These are phyloP conservation scores for Cicer judaicum DNA, from an alignment of 306 rosid species.

Conservation along the genomic window DNA sequence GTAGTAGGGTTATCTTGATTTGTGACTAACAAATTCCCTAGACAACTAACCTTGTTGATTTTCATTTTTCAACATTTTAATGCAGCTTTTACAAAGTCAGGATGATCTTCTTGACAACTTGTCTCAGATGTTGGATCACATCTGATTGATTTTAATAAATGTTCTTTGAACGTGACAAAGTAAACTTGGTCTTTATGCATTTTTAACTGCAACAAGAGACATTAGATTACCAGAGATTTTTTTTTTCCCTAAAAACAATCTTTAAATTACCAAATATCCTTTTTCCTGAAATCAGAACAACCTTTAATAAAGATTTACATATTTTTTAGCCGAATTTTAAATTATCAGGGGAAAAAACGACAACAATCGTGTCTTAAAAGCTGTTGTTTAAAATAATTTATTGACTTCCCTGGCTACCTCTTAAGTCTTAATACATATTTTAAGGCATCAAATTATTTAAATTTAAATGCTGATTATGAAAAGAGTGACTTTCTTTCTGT, in stretches of 20 bases:
- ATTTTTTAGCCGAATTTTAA: too few relatives aligned
- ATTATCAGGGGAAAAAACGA: too few relatives aligned
- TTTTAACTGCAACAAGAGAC: background rate
- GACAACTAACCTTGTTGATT: background rate
- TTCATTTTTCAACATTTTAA: background rate
- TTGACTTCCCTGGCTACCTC: background rate
- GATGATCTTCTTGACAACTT: background rate
- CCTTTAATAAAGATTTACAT: too few relatives aligned
- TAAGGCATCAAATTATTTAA: background rate
- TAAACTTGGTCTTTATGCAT: background rate
- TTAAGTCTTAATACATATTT: constrained; percentile 10
- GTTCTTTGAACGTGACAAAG: constrained; percentile 9
- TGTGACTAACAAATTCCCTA: background rate
- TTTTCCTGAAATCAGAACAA: too few relatives aligned
- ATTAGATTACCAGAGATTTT: too few relatives aligned
- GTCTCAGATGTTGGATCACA: background rate
- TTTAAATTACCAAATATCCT: too few relatives aligned
- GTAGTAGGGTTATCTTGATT: background rate
- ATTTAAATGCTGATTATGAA: background rate
- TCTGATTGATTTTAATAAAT: background rate
- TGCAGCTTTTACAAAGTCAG: background rate
- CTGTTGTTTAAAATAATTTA: too few relatives aligned
- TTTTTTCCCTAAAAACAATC: background rate
- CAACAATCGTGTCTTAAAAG: background rate
- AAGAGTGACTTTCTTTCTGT: background rate